Evolutionary conservation across 2,329 filamentous ascomycete genomes (phyloP).

Genomic region (Cladophialophora immunda): DNA sequence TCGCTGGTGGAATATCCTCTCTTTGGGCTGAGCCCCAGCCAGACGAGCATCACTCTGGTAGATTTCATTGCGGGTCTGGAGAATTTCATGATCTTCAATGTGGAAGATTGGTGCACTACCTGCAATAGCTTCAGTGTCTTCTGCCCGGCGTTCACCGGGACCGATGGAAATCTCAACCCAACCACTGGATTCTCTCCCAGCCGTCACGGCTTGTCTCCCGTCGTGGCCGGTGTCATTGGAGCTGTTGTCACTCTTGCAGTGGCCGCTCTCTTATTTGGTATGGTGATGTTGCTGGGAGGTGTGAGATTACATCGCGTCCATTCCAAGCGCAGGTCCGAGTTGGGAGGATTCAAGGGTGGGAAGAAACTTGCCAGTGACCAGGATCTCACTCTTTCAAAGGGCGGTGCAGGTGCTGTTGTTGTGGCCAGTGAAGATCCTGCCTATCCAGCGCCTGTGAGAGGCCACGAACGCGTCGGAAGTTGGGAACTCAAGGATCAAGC

Average conservation of each 20-base stretch:
- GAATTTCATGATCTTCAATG: slow-evolving; percentile 53
- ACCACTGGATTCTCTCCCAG: slow-evolving; percentile 18
- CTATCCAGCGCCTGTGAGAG: slow-evolving; percentile 43
- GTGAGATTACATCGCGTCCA: slow-evolving; percentile 52
- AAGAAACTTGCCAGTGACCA: slow-evolving; percentile 63
- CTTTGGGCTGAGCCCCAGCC: slow-evolving; percentile 58
- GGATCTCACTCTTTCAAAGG: slow-evolving; percentile 59
- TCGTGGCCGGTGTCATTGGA: slow-evolving; percentile 65
- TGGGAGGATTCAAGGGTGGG: slow-evolving; percentile 66
- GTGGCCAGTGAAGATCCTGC: slow-evolving; percentile 41
- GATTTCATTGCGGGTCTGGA: slow-evolving; percentile 60
- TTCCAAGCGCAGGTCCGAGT: slow-evolving; percentile 46
- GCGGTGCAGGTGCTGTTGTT: slow-evolving; percentile 48
- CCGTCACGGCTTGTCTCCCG: slow-evolving; percentile 44
- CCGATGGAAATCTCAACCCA: slow-evolving; percentile 23
- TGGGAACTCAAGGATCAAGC: slow-evolving; percentile 61
- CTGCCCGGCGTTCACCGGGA: slow-evolving; percentile 53
- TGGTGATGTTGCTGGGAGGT: slow-evolving; percentile 55
- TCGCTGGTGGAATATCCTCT: slow-evolving; percentile 57
- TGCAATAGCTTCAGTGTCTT: slow-evolving; percentile 61
- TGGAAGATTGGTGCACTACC: slow-evolving; percentile 61
- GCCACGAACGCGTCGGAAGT: slow-evolving; percentile 64
- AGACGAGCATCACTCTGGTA: slow-evolving; percentile 57
- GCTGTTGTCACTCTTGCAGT: slow-evolving; percentile 61
- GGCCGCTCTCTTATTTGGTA: slow-evolving; percentile 51